Percentiles rank a stretch among this genome's conserved stretches.
Conservation (phyloP, 129 eudicot species). For the Pittosporum tobira region DNA sequence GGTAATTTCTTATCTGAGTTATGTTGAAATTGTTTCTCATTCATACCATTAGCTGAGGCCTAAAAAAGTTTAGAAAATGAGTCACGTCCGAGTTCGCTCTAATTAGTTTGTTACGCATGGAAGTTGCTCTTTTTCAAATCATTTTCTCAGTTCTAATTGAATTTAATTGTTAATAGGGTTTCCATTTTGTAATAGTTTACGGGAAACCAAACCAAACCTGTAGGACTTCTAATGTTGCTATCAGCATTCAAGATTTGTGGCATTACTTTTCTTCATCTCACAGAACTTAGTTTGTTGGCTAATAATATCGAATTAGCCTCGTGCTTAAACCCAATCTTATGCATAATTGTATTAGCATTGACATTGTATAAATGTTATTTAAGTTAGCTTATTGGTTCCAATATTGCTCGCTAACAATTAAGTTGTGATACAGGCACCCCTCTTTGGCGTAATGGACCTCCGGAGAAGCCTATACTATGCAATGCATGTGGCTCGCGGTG, state of each 20-base stretch:
- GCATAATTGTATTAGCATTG: neutral
- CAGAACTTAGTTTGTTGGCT: neutral
- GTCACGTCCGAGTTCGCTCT: neutral
- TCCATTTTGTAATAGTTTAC: too few species aligned
- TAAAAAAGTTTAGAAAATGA: neutral
- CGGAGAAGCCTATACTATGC: conserved; percentile 95
- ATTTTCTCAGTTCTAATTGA: neutral
- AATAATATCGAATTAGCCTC: neutral
- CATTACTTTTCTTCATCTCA: too few species aligned
- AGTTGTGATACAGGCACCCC: conserved; percentile 65
- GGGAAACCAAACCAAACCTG: neutral
- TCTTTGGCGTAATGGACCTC: conserved; percentile 98
- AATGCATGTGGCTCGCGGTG: conserved; percentile 98
- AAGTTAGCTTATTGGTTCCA: neutral
- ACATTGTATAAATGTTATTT: neutral
- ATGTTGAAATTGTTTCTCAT: too few species aligned
- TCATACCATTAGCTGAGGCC: too few species aligned
- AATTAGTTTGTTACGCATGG: too few species aligned
- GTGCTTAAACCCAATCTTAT: neutral
- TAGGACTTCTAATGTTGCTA: neutral
- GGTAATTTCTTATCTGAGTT: too few species aligned
- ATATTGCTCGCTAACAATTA: conserved; percentile 5
- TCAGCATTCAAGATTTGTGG: conserved; percentile 1
- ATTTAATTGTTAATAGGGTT: neutral
- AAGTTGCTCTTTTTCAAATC: neutral